Conservation (phyloP, 768 basidiomycete species). For the Lactifluus echinatus region DNA sequence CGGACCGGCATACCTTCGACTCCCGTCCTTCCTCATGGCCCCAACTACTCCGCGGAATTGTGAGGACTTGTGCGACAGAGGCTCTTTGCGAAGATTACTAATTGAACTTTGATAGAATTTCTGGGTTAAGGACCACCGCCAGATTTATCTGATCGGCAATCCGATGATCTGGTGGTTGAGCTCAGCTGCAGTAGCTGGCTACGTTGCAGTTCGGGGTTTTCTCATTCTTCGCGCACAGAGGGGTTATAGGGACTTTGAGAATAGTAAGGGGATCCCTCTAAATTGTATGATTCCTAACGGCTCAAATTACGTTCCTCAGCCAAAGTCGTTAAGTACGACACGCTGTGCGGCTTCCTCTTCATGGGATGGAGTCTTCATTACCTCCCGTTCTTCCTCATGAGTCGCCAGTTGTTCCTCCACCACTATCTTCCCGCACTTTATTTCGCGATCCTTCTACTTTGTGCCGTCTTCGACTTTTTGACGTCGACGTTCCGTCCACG, state of each 20-base stretch:
- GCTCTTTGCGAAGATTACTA: background rate
- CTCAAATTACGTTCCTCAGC: conserved; percentile 38
- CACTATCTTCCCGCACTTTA: conserved; percentile 98
- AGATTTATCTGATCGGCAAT: conserved; percentile 94
- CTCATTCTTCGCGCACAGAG: conserved; percentile 85
- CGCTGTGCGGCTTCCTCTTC: conserved; percentile 84
- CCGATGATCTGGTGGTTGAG: conserved; percentile 90
- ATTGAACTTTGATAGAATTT: conserved; percentile 57
- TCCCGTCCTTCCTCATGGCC: conserved; percentile 94
- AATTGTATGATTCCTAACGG: background rate
- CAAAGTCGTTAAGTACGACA: conserved; percentile 86
- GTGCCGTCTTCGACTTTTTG: conserved; percentile 73
- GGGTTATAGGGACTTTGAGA: conserved; percentile 86
- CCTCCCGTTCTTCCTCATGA: conserved; percentile 95
- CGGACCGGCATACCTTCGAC: conserved; percentile 91
- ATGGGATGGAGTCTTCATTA: conserved; percentile 91
- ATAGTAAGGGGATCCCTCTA: conserved; percentile 48
- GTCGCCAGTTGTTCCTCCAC: conserved; percentile 93
- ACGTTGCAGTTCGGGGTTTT: conserved; percentile 61
- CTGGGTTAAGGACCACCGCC: conserved; percentile 95
- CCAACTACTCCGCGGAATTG: conserved; percentile 83
- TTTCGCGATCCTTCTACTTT: conserved; percentile 74
- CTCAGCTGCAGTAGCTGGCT: conserved; percentile 59
- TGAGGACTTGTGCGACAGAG: conserved; percentile 34
- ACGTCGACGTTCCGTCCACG: conserved; percentile 73